A percentile compares a stretch with the other conserved stretches of the same genome.
These are phyloP conservation scores for Apiospora arundinis DNA, from an alignment of 2,329 filamentous ascomycete species.

Conservation along the genomic window DNA sequence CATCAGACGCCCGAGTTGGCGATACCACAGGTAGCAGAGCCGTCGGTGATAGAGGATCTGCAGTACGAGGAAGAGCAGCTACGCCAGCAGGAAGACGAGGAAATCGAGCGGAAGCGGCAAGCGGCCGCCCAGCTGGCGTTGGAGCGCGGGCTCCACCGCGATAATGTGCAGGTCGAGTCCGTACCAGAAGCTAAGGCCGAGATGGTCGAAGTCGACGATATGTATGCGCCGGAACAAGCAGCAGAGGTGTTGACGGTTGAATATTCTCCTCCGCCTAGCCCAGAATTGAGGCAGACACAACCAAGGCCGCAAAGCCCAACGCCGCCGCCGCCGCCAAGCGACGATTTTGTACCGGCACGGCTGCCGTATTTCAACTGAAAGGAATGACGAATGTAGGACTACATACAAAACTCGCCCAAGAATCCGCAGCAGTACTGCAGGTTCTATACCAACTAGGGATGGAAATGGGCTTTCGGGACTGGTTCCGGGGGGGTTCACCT, in stretches of 20 bases:
- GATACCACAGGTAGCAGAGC: constrained; percentile 24
- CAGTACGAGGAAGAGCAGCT: constrained; percentile 59
- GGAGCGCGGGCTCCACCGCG: constrained; percentile 52
- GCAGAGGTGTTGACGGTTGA: constrained; percentile 29
- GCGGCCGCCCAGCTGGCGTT: constrained; percentile 59
- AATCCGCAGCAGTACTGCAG: not conserved
- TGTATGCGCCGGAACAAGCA: constrained; percentile 36
- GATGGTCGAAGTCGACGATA: constrained; percentile 37
- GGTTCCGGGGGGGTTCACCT: not conserved
- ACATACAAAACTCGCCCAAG: not conserved
- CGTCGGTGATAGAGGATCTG: constrained; percentile 49
- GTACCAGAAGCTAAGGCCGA: constrained; percentile 41
- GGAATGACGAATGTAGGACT: not conserved
- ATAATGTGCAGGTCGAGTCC: constrained; percentile 44
- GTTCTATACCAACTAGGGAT: no score
- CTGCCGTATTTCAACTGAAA: constrained; percentile 60
- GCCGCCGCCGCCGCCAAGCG: constrained; percentile 24
- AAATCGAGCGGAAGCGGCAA: constrained; percentile 58
- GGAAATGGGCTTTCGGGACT: not conserved
- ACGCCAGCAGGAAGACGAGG: constrained; percentile 58
- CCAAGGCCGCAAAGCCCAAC: not conserved
- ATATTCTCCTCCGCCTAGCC: constrained; percentile 26
- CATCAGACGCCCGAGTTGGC: constrained; percentile 30
- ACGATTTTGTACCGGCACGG: constrained; percentile 62
- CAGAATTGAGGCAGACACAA: constrained; percentile 23